These are phyloP conservation scores for Tulasnella sp. DNA, from an alignment of 768 basidiomycete genomes.

Conservation along the genomic window DNA sequence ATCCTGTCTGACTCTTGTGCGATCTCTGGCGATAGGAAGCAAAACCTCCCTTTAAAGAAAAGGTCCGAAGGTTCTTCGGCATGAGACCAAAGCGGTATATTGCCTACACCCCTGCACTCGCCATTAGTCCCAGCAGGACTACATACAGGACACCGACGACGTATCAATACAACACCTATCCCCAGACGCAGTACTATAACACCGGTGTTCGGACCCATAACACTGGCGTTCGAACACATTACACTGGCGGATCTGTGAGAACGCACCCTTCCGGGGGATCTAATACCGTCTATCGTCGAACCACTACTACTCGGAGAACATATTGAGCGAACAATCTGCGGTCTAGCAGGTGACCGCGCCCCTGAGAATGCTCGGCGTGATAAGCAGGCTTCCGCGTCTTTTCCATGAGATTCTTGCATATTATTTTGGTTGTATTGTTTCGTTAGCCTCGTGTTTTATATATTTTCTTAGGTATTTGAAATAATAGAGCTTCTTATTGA, in stretches of 20 bases:
- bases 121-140: neutral
- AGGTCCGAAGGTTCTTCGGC: constrained; percentile 19
- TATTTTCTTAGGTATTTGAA: neutral
- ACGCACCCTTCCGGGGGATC: neutral
- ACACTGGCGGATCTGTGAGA: neutral
- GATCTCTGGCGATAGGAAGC: constrained; percentile 14
- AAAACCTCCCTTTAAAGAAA: constrained; percentile 22
- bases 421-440: neutral
- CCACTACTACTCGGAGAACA: neutral
- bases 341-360: neutral
- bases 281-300: neutral
- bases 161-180: constrained; percentile 3
- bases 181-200: neutral
- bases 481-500: neutral
- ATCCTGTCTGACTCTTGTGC: neutral
- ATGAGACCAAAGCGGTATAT: constrained; percentile 20
- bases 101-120: constrained; percentile 12
- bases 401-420: neutral
- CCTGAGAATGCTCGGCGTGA: neutral
- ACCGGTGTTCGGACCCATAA: neutral
- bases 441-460: neutral
- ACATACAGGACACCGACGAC: neutral
- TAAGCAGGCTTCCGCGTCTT: neutral
- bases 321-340: neutral
- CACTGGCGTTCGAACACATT: neutral